phyloP scores from a whole-genome alignment of 192 early-diverging fungal genomes.

The Pilaira anomala region DNA sequence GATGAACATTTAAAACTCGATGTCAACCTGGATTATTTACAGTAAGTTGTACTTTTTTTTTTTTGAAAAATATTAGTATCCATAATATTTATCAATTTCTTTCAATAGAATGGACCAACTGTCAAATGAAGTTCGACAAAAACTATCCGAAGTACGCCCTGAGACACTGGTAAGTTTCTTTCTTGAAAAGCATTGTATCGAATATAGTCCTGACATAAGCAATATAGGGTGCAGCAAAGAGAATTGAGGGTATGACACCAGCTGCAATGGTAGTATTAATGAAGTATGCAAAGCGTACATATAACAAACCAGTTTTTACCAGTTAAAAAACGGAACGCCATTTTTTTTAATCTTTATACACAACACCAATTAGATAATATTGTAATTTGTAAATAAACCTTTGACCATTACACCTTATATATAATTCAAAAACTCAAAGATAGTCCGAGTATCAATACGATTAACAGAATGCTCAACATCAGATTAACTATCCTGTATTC shows the following conservation, averaged over 20 bases:
- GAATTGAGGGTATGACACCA: constrained; percentile 79
- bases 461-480: too few relatives aligned
- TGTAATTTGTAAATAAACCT: too few relatives aligned
- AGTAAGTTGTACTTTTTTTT: constrained; percentile 34
- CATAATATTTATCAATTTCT: not conserved
- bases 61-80: not conserved
- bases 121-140: constrained; percentile 56
- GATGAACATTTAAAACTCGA: constrained; percentile 66
- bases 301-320: constrained; percentile 14
- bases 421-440: too few relatives aligned
- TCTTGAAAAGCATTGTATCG: not conserved
- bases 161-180: constrained; percentile 50
- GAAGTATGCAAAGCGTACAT: constrained; percentile 49
- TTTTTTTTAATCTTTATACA: not conserved
- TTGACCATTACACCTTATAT: not conserved
- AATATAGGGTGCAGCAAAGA: constrained; percentile 67
- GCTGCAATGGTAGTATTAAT: constrained; percentile 68
- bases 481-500: too few relatives aligned
- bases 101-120: constrained; percentile 45
- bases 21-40: constrained; percentile 60
- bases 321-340: too few relatives aligned
- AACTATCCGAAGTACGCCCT: constrained; percentile 48
- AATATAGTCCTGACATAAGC: constrained; percentile 19
- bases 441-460: too few relatives aligned
- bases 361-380: not conserved